Evolutionary conservation across 306 rosid genomes (phyloP).

Genomic region (Heteromeles arbutifolia): DNA sequence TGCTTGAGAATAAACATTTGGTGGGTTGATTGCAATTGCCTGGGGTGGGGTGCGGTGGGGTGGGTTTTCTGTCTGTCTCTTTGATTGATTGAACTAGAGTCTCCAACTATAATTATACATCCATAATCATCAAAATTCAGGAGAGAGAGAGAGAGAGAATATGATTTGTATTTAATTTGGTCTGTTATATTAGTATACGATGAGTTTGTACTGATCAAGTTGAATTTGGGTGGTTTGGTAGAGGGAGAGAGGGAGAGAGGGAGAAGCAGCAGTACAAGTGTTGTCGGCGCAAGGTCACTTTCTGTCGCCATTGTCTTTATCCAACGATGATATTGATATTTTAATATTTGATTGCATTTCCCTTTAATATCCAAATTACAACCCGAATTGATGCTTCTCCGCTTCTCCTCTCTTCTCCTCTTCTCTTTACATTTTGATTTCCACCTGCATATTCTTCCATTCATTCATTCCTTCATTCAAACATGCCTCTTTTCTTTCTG

Average conservation of each 20-base stretch:
- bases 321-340: constrained; percentile 34
- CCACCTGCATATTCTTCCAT: constrained; percentile 9
- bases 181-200: not conserved
- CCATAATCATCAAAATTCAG: no score
- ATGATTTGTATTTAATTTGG: constrained; percentile 7
- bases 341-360: constrained; percentile 7
- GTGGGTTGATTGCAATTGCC: constrained; percentile 1
- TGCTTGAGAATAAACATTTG: constrained; percentile 11
- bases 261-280: constrained; percentile 18
- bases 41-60: no score
- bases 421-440: constrained; percentile 33
- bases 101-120: not conserved
- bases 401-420: constrained; percentile 17
- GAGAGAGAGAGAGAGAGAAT: not conserved
- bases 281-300: constrained; percentile 90
- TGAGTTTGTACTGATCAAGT: constrained; percentile 13
- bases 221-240: constrained; percentile 55
- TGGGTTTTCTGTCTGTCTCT: constrained; percentile 18
- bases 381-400: constrained; percentile 18
- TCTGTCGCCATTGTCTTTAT: constrained; percentile 79
- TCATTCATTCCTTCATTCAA: no score
- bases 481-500: constrained; percentile 1
- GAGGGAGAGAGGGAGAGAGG: constrained; percentile 5
- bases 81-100: constrained; percentile 15
- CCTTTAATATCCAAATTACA: constrained; percentile 30